Conservation (phyloP, 306 rosid genomes). For the Inga laurina region DNA sequence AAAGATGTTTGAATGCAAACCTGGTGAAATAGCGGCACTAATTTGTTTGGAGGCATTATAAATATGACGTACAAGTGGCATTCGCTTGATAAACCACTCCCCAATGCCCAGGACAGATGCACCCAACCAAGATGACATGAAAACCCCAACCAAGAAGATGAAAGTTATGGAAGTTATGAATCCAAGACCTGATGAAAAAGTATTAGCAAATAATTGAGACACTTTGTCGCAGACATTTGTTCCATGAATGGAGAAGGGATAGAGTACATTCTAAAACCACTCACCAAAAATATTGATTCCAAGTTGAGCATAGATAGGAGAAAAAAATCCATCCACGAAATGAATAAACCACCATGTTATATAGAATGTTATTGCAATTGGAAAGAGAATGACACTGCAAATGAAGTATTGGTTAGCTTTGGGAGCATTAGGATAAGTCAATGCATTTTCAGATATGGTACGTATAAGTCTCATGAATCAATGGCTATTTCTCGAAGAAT, state of each 20-base stretch:
- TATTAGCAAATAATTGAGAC: slow-evolving; percentile 19
- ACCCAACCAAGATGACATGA: slow-evolving; percentile 99
- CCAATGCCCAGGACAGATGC: slow-evolving; percentile 95
- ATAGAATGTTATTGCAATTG: slow-evolving; percentile 94
- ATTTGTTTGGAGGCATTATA: slow-evolving; percentile 97
- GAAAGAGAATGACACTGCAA: slow-evolving; percentile 88
- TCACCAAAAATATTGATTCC: slow-evolving; percentile 93
- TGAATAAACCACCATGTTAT: slow-evolving; percentile 99
- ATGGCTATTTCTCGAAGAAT: not conserved
- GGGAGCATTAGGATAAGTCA: not conserved
- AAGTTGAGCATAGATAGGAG: slow-evolving; percentile 91
- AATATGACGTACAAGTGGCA: slow-evolving; percentile 95
- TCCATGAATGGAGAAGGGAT: not conserved
- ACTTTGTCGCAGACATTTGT: not conserved
- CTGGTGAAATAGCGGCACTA: slow-evolving; percentile 96
- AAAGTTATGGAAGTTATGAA: slow-evolving; percentile 86
- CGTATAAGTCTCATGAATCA: not conserved
- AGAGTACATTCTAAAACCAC: slow-evolving; percentile 47
- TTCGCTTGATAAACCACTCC: slow-evolving; percentile 96
- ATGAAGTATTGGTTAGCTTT: slow-evolving; percentile 30
- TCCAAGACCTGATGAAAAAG: slow-evolving; percentile 75
- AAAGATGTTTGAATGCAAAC: slow-evolving; percentile 40
- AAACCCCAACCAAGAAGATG: slow-evolving; percentile 93
- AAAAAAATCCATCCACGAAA: slow-evolving; percentile 94
- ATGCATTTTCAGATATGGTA: slow-evolving; percentile 1